These are phyloP conservation scores for Beverwykella pulmonaria DNA, from an alignment of 495 filamentous ascomycete genomes.

Conservation along the genomic window DNA sequence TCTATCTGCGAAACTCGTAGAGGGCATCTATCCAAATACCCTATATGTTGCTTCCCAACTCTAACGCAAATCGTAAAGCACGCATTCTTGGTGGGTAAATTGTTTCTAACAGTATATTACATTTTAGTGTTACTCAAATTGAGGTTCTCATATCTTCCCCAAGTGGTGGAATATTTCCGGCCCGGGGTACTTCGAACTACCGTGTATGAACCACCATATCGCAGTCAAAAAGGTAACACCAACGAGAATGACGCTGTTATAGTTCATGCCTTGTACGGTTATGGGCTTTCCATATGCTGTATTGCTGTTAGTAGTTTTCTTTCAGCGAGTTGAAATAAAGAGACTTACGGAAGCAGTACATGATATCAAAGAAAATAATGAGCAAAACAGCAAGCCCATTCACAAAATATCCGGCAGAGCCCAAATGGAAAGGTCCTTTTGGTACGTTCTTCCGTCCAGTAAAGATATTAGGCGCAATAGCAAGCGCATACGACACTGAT, in stretches of 20 bases:
- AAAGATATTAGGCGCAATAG: conserved; percentile 73
- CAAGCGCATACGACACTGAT: conserved; percentile 70
- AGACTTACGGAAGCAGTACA: conserved; percentile 42
- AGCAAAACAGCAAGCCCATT: conserved; percentile 32
- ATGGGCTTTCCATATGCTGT: conserved; percentile 33
- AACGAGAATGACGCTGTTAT: conserved; percentile 49
- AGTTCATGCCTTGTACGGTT: conserved; percentile 40
- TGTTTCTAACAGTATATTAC: background rate
- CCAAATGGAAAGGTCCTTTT: conserved; percentile 70
- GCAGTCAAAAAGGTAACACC: conserved; percentile 48
- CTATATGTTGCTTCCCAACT: background rate
- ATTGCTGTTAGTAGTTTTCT: background rate
- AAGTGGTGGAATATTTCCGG: conserved; percentile 59
- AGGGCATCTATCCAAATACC: background rate
- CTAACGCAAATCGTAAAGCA: background rate
- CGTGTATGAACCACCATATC: conserved; percentile 69
- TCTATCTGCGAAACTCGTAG: background rate
- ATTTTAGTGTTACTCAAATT: background rate
- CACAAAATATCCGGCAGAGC: conserved; percentile 22
- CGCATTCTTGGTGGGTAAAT: background rate
- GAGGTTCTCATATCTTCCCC: conserved; percentile 3
- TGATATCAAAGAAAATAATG: conserved; percentile 41
- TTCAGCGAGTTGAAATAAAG: background rate
- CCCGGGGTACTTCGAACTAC: conserved; percentile 58
- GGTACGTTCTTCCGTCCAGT: conserved; percentile 66